Percentiles rank a stretch among this genome's conserved stretches.
Evolutionary conservation across 2,329 filamentous ascomycete species (phyloP).

Genomic region (Metarhizium album): DNA sequence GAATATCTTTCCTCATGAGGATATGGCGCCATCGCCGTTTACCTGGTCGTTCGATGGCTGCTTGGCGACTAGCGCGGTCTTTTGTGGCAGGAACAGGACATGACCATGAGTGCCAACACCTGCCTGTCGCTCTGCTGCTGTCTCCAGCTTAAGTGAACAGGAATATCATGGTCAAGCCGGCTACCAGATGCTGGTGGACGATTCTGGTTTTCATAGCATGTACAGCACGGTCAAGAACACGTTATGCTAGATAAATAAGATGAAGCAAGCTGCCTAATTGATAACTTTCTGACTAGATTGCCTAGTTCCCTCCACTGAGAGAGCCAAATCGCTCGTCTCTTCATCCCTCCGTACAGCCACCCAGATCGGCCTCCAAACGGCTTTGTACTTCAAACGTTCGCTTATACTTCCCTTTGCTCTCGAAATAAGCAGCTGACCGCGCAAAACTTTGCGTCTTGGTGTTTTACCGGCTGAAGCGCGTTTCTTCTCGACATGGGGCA

Average conservation of each 20-base stretch:
- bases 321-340: background rate
- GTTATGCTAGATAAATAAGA: background rate
- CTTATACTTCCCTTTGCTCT: no score
- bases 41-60: background rate
- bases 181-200: background rate
- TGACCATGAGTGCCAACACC: background rate
- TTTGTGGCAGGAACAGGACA: background rate
- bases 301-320: background rate
- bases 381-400: no score
- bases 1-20: background rate
- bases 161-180: background rate
- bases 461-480: no score
- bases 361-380: no score
- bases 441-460: no score
- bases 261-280: background rate
- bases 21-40: no score
- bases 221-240: background rate
- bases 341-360: background rate
- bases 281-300: background rate
- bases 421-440: no score
- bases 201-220: background rate
- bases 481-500: no score
- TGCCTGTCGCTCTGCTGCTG: background rate
- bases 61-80: background rate
- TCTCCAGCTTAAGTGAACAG: background rate